These are phyloP conservation scores for Colletotrichum sansevieriae DNA, from an alignment of 2,329 filamentous ascomycete genomes.

Conservation along the genomic window DNA sequence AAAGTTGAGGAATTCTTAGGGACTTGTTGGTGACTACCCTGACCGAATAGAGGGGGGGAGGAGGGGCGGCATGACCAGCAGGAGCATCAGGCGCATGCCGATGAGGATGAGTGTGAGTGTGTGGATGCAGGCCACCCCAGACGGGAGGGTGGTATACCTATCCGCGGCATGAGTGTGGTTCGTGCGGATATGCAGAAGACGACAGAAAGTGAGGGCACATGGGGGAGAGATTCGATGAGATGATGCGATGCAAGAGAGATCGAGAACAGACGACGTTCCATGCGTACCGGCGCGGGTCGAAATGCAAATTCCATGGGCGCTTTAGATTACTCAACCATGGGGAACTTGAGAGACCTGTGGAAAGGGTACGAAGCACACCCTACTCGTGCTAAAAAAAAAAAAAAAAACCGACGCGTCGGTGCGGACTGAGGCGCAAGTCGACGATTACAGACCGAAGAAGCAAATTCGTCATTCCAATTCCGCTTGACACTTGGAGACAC, in stretches of 20 bases:
- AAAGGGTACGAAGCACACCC: no score
- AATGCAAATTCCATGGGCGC: not conserved
- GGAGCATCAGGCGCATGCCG: slow-evolving; percentile 32
- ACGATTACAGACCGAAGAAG: not conserved
- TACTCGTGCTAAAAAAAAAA: no score
- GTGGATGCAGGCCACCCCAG: no score
- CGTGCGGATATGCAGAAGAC: not conserved
- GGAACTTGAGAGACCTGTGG: no score
- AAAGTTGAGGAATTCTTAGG: slow-evolving; percentile 17
- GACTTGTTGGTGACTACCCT: not conserved
- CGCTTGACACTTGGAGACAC: not conserved
- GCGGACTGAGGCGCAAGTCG: not conserved
- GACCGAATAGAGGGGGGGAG: not conserved
- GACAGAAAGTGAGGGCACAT: not conserved
- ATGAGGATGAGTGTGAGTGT: not conserved
- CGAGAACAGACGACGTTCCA: slow-evolving; percentile 10
- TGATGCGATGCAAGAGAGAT: slow-evolving; percentile 4
- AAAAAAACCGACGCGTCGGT: not conserved
- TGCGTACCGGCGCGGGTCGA: slow-evolving; percentile 10
- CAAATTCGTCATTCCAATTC: slow-evolving; percentile 31
- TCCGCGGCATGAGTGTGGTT: slow-evolving; percentile 9
- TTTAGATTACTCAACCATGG: not conserved
- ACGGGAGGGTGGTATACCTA: slow-evolving; percentile 36
- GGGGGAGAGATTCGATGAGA: not conserved
- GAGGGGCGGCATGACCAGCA: slow-evolving; percentile 12